Evolutionary conservation across 202 grass and related monocot species (phyloP).

Genomic region (Zizania palustris): DNA sequence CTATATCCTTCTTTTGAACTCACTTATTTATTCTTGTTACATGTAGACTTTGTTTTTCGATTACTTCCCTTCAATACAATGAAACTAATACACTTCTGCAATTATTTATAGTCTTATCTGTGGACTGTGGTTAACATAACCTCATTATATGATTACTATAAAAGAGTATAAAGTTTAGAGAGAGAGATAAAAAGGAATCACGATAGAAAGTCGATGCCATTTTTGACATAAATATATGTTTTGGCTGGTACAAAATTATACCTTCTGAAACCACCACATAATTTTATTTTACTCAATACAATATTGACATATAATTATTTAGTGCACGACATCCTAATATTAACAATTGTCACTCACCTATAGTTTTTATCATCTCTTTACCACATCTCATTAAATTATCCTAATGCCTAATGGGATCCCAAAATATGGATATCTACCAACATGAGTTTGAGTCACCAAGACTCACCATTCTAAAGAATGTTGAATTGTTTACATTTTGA

Average conservation of each 20-base stretch:
- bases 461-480: not conserved
- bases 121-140: constrained; percentile 2
- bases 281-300: constrained; percentile 17
- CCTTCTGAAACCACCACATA: not conserved
- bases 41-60: not conserved
- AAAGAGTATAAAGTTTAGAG: constrained; percentile 11
- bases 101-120: constrained; percentile 19
- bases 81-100: constrained; percentile 4
- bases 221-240: constrained; percentile 4
- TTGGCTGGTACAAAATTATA: not conserved
- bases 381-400: constrained; percentile 15
- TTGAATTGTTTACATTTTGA: constrained; percentile 2
- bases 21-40: constrained; percentile 9
- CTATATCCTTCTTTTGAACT: constrained; percentile 12
- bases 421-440: not conserved
- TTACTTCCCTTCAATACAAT: constrained; percentile 13
- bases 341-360: constrained; percentile 20
- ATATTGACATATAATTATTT: constrained; percentile 22
- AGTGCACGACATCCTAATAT: constrained; percentile 5
- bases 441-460: not conserved
- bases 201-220: not conserved
- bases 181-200: not conserved
- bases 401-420: not conserved
- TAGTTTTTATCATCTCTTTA: constrained; percentile 20
- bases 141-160: not conserved